Base-by-base conservation (phyloP, 1,284 basidiomycete genomes). In the Lignosus rhinocerotis region DNA sequence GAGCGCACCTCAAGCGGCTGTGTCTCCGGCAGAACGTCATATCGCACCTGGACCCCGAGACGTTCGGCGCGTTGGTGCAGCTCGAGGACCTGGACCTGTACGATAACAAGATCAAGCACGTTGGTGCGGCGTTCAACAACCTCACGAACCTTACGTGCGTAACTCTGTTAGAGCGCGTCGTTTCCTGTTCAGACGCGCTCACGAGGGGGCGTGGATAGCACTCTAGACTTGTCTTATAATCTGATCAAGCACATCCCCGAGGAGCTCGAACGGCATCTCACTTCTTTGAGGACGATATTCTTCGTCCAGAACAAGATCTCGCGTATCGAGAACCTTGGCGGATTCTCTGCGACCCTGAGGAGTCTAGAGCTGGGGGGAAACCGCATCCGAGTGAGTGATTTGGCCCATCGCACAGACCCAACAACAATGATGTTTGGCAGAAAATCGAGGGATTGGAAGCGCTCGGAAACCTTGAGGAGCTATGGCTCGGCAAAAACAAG, bases 401-500 rank as follows among this genome's bases (percentile, higher is more conserved):
- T 41, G 25, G 25, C 25, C 16, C 9, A 19, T 19, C 1, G 2
- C 14, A 10, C 17, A 34, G 4, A 16, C 10, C 6, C 11, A 39
- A 25, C 11, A 39, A 25, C 38, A 25, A 45, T 33, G 44, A 38
- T 19, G 12, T 32, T 32, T 51, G 38, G 25, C 62, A 96, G 93
- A 84, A 80, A 74, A 96, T 99, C 61, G 94, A 98, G 71, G 90
- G 92, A 53, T 74, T 97, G 11, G 92, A 92, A n/a, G 81, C 84
- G 7, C 78, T 97, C 44, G 82, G 85, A 0, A 91, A 91, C 60
- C 77, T 99, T 9, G 92, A 95, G 64, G 95, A 98, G 67, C 78
- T 99, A 1, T 99, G 96, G 95, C 76, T 98, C 4, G 96, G 96
- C 10, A 99, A 99, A 80, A 99, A 99, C 75, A 98, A 98, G 77